Evolutionary conservation across 202 grass and related monocot genomes (phyloP), one percentile per base, ranked within the genome.

Genomic region (Panicum virgatum): DNA sequence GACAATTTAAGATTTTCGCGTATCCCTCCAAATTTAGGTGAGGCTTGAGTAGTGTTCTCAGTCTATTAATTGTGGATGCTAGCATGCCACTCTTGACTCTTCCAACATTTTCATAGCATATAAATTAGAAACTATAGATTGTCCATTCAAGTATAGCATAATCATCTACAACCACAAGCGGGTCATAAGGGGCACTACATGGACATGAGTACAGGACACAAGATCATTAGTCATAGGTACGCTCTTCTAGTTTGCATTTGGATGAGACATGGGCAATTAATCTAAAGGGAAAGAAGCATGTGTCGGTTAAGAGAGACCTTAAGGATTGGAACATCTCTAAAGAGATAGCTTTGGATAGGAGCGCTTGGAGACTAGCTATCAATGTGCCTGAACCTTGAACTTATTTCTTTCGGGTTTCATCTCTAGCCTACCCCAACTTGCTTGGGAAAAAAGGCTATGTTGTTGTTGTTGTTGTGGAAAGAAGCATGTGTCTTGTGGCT

Each of bases 1-100:
- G 84, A 83, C 63, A 83, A 26, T 83, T 83, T 70, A 83, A 71
- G 51, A 75, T 63, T 83, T 73, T 47, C 40, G 45, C 15, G 27
- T 56, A 40, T 56, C 38, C 6, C 32, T 62, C 25, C 53, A 32
- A 69, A 68, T 37, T 40, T 8, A 6, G 40, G 38, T 66, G 39
- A 42, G 30, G 66, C 53, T 4, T 60, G 77, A 5, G 1, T 50
- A 61, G 60, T 29, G 76, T 62, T 57, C 67, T 67, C 56, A 39
- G 45, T 71, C 32, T 83, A 34, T 70, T 70, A 22, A 59, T 11
- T 32, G 25, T 38, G 12, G 29, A 63, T 42, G 6, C 16, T 79
- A 18, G 32, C 37, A 73, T n/a, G n/a, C 63, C 38, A 79, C 58
- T 84, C 25, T 69, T 14, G 66, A 74, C 71, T 59, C 40, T 12